Evolutionary conservation across 495 filamentous ascomycete species (phyloP).

Genomic region (Annulohypoxylon moriforme): DNA sequence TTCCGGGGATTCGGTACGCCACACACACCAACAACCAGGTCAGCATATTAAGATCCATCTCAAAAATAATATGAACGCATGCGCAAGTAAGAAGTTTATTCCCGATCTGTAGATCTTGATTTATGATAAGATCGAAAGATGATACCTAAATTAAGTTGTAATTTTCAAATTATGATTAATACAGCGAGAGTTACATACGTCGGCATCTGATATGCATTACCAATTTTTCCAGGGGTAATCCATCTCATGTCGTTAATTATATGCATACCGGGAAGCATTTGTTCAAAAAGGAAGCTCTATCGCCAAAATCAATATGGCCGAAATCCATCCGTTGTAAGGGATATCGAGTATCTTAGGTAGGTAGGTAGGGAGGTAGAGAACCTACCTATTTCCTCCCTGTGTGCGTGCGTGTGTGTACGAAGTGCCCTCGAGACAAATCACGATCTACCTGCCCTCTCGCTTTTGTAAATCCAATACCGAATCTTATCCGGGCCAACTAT

Average conservation of each 20-base stretch:
- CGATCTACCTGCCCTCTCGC: too few relatives aligned
- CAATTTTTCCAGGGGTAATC: too few relatives aligned
- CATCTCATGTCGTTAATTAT: neutral
- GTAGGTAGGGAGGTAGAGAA: neutral
- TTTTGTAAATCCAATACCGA: constrained; percentile 2
- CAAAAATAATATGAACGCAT: neutral
- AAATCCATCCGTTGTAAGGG: neutral
- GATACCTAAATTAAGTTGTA: too few relatives aligned
- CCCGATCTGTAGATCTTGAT: neutral
- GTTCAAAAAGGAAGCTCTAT: neutral
- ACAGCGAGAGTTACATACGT: too few relatives aligned
- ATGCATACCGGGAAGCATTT: neutral
- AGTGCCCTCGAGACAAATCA: neutral
- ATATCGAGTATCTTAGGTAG: neutral
- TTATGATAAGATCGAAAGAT: too few relatives aligned
- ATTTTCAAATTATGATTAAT: too few relatives aligned
- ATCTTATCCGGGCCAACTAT: constrained; percentile 3
- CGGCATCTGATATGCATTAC: too few relatives aligned
- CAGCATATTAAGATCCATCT: too few relatives aligned
- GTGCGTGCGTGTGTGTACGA: too few relatives aligned
- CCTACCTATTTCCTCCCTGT: neutral
- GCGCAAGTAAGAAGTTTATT: neutral
- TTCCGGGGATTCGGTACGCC: neutral
- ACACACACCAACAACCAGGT: too few relatives aligned
- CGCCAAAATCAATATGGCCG: neutral